Evolutionary conservation across 306 rosid species (phyloP).

Genomic region (Castanea mollissima): DNA sequence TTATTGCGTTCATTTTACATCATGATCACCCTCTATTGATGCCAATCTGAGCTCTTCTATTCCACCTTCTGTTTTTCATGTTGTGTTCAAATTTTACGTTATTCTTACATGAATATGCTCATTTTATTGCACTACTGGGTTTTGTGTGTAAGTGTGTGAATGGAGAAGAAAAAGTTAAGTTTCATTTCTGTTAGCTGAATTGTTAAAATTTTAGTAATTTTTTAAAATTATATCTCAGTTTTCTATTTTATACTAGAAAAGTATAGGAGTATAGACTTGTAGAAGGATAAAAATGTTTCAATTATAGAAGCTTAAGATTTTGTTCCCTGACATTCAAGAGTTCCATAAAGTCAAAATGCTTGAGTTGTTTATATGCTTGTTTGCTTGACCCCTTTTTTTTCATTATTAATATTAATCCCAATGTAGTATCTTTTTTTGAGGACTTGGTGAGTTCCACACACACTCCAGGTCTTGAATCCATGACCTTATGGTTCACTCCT

Average conservation of each 20-base stretch:
- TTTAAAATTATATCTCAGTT: background rate
- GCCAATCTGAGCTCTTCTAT: background rate
- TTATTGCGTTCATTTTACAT: constrained; percentile 15
- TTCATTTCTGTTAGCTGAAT: background rate
- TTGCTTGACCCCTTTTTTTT: background rate
- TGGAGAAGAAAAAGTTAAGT: background rate
- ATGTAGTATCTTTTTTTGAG: background rate
- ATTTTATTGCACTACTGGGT: background rate
- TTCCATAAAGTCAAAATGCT: background rate
- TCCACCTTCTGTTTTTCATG: background rate
- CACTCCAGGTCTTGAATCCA: background rate
- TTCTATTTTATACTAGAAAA: background rate
- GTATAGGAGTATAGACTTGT: background rate
- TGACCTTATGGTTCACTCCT: background rate
- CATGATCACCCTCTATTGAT: background rate
- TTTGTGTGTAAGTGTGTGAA: background rate
- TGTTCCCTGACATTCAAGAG: background rate
- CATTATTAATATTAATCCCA: background rate
- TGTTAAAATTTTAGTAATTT: background rate
- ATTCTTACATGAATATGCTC: background rate
- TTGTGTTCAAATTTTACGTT: background rate
- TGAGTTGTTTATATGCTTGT: background rate
- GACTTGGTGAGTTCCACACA: background rate
- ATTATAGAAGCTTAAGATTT: background rate
- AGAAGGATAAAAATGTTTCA: background rate